These are phyloP conservation scores for Podaxis pistillaris DNA, from an alignment of 768 basidiomycete genomes.

Conservation along the genomic window DNA sequence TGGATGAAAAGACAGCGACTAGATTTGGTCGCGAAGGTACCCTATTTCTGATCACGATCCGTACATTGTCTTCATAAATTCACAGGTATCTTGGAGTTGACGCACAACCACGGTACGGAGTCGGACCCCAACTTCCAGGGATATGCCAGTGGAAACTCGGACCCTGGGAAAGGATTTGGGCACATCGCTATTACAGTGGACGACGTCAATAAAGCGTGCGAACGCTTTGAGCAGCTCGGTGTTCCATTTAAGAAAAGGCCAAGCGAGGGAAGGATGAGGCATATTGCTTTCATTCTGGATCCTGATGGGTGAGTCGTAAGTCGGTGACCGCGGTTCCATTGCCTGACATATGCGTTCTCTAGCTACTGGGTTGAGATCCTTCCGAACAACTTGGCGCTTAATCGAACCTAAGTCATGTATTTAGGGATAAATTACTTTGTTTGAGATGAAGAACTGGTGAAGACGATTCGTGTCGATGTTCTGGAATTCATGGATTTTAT, in stretches of 20 bases:
- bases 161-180: conserved; percentile 78
- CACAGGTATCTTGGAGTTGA: conserved; percentile 79
- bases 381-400: conserved; percentile 12
- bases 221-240: conserved; percentile 74
- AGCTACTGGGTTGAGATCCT: conserved; percentile 25
- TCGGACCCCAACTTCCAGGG: conserved; percentile 72
- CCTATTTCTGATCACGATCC: background rate
- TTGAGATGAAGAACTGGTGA: background rate
- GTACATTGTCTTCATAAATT: background rate
- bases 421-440: background rate
- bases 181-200: conserved; percentile 88
- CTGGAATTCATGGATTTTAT: background rate
- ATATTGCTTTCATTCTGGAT: conserved; percentile 84
- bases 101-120: conserved; percentile 91
- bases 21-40: conserved; percentile 68
- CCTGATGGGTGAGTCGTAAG: conserved; percentile 64
- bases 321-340: background rate
- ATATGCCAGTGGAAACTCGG: conserved; percentile 83
- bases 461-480: background rate
- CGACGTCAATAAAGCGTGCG: conserved; percentile 80
- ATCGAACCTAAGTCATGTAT: background rate
- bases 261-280: conserved; percentile 81
- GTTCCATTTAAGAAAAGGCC: conserved; percentile 88
- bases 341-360: background rate
- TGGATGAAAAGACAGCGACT: conserved; percentile 50